Percentiles rank a stretch among this genome's conserved stretches.
Evolutionary conservation across 352 stramenopile genomes (phyloP).

Genomic region (Blastocystis sp.): DNA sequence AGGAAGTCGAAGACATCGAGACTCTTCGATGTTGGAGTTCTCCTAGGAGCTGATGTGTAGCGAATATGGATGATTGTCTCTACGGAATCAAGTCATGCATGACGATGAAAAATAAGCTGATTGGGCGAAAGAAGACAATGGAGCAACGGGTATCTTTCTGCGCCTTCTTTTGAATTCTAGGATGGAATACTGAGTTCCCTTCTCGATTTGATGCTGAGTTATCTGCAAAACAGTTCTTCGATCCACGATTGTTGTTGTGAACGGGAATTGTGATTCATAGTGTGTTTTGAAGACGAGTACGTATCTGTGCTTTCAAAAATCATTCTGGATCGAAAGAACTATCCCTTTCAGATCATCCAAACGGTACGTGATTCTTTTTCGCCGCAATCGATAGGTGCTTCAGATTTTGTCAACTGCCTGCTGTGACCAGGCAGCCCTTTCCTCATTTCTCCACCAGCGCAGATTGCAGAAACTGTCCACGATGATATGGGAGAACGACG

Average conservation of each 20-base stretch:
- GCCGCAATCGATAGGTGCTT: background rate
- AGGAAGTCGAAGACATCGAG: background rate
- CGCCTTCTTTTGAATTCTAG: background rate
- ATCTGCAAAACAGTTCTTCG: background rate
- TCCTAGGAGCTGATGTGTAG: background rate
- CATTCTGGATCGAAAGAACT: conserved; percentile 3
- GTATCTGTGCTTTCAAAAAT: background rate
- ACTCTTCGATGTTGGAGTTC: background rate
- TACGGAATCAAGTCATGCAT: background rate
- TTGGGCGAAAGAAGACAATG: background rate
- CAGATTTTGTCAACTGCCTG: conserved; percentile 7
- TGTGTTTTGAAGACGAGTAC: conserved; percentile 49
- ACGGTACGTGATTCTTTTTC: background rate
- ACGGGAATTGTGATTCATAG: background rate
- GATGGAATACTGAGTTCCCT: background rate
- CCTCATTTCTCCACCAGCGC: background rate
- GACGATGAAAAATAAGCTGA: background rate
- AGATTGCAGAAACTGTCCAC: background rate
- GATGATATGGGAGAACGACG: background rate
- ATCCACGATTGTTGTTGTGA: conserved; percentile 18
- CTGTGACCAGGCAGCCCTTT: background rate
- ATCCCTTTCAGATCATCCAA: background rate
- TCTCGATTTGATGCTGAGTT: background rate
- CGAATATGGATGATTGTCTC: background rate
- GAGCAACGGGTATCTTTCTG: background rate